Conservation (phyloP, 2,329 filamentous ascomycete genomes). For the Penicillium sp. region DNA sequence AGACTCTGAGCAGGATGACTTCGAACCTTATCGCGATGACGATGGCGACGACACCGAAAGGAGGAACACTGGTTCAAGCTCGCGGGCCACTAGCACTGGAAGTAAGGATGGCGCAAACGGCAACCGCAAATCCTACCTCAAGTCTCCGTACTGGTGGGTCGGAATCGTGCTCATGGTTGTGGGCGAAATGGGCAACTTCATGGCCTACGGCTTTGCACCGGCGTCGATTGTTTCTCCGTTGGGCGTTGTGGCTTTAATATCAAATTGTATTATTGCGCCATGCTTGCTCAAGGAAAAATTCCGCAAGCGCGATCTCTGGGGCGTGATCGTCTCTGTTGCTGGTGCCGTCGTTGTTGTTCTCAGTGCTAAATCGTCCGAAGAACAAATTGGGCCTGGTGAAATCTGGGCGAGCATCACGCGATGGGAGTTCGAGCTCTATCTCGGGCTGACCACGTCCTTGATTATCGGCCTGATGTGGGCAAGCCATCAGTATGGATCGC, state of each 20-base stretch:
- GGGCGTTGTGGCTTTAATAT: conserved; percentile 93
- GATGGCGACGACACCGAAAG: conserved; percentile 30
- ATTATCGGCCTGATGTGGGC: conserved; percentile 77
- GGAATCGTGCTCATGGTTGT: conserved; percentile 90
- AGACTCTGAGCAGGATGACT: conserved; percentile 15
- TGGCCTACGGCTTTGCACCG: conserved; percentile 95
- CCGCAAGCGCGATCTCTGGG: conserved; percentile 77
- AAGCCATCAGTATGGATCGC: conserved; percentile 79
- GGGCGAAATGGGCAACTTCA: conserved; percentile 92
- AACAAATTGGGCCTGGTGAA: conserved; percentile 83
- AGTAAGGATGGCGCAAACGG: conserved; percentile 38
- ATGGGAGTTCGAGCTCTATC: conserved; percentile 86
- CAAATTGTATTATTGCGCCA: conserved; percentile 94
- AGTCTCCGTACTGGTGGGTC: conserved; percentile 93
- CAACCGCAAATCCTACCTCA: conserved; percentile 71
- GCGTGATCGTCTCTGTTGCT: conserved; percentile 79
- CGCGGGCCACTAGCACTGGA: conserved; percentile 30
- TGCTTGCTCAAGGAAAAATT: conserved; percentile 91
- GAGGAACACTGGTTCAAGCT: conserved; percentile 34
- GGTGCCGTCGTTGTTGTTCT: conserved; percentile 91
- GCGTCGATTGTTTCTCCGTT: conserved; percentile 96
- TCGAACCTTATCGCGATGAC: conserved; percentile 26
- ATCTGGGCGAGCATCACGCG: conserved; percentile 86
- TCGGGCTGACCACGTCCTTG: conserved; percentile 69
- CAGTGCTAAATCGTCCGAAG: conserved; percentile 84